Base-by-base conservation (phyloP, 2,329 filamentous ascomycete genomes). In the Aspergillus ustus region DNA sequence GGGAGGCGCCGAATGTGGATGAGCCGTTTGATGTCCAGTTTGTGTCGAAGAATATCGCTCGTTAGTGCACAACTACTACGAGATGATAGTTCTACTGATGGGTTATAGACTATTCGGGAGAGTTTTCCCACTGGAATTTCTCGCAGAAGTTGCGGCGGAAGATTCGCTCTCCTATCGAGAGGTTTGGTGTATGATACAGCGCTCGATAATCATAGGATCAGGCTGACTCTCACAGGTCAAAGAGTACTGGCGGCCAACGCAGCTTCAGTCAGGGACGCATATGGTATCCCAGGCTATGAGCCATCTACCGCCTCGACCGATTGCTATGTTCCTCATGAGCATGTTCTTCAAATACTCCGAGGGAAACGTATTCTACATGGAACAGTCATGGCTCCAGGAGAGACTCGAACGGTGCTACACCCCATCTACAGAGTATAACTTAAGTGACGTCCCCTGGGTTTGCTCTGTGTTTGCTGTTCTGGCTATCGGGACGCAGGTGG, bases 111-210 rank as follows among this genome's bases (percentile, higher is more conserved):
- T 77, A 77, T 57, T 77, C 74, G 5, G 75, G 75, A 7, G 75
- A 77, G 57, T 71, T 76, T 19, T 75, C 72, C 2, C 74, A 77
- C 40, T 74, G 74, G 70, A 77, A 73, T 50, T 77, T 77, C 55
- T 75, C 74, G 1, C 68, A 71, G 64, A 69, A 71, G 51, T 67
- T 78, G 6, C 69, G 69, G 17, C 68, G 68, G 3, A 54, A 45
- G 40, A 54, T 54, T 17, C 25, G 25, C 25, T 48, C n/a, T 3
- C 25, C 22, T 11, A 54, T 54, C 2, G 52, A 54, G 15, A 28
- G 20, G 8, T 44, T 44, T 9, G 37, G 20, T 34, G 51, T 53
- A 19, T 0, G 34, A 9, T 15, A 15, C 22, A 40, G 1, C 49
- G 11, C 1, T 3, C 9, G 8, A 29, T 44, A 20, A 1, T 8